Conservation (phyloP, 495 filamentous ascomycete genomes). For the Amniculicola lignicola region DNA sequence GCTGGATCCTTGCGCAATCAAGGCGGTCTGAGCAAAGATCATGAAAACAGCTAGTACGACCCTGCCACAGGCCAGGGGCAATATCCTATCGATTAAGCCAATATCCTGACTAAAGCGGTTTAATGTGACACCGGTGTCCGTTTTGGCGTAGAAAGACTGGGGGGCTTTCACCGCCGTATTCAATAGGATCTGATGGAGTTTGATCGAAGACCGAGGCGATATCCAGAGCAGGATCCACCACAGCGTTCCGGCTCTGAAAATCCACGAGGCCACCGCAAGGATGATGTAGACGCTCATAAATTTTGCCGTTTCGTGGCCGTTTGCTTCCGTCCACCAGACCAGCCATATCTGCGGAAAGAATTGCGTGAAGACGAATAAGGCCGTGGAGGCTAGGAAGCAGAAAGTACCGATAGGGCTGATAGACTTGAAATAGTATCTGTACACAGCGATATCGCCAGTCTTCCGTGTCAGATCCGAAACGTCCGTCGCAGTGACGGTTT, state of each 20-base stretch:
- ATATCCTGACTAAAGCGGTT: conserved; percentile 51
- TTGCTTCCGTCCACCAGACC: conserved; percentile 53
- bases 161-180: conserved; percentile 47
- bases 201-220: conserved; percentile 52
- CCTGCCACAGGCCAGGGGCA: conserved; percentile 46
- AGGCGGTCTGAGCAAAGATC: conserved; percentile 50
- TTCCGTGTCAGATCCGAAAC: conserved; percentile 27
- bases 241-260: conserved; percentile 46
- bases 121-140: conserved; percentile 45
- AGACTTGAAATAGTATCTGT: conserved; percentile 33
- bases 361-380: conserved; percentile 29
- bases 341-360: conserved; percentile 48
- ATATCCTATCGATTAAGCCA: conserved; percentile 44
- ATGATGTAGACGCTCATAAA: conserved; percentile 58
- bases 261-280: conserved; percentile 46
- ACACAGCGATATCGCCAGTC: conserved; percentile 36
- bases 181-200: conserved; percentile 50
- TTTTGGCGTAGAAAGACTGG: conserved; percentile 43
- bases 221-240: conserved; percentile 56
- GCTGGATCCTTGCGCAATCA: conserved; percentile 50
- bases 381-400: conserved; percentile 38
- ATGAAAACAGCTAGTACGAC: conserved; percentile 49
- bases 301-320: conserved; percentile 39
- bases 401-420: conserved; percentile 33
- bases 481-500: conserved; percentile 26